Base-by-base conservation (phyloP, 306 rosid genomes). In the Dicorynia guianensis region DNA sequence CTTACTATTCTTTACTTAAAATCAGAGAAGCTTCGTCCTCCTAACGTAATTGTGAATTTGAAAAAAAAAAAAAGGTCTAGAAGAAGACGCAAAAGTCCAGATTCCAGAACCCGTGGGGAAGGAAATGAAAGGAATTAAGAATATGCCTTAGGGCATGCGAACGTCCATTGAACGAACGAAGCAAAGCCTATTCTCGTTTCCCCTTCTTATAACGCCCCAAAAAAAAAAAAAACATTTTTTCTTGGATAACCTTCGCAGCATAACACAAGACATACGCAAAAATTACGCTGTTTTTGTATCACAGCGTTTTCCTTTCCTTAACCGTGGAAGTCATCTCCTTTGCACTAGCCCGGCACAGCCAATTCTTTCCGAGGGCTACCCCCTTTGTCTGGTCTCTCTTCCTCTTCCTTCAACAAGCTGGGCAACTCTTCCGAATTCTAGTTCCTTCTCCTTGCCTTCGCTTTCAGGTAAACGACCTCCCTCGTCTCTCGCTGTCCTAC, bases 401-500 rank as follows among this genome's bases (percentile, higher is more conserved):
- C 42, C 33, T 7, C 69, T n/a, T 49, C 35, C 58, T 50, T 79
- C 55, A 38, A 14, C 77, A 49, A 35, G 63, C 38, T 55, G 40
- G 30, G 30, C 30, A 25, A 25, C 30, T 25, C 15, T 20, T 20
- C 71, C 72, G 17, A 82, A 76, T 76, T 73, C 76, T 33, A 70
- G 75, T 79, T 80, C 55, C 67, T 55, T 68, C 77, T 5, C 56
- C 69, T 35, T 57, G 50, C 44, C 69, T 72, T 47, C 69, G 64
- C 39, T 69, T 25, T 34, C 53, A 83, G 93, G 93, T 88, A 81
- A 76, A 63, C 54, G 42, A 7, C 66, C 59, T 17, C 64, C 49
- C 61, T 69, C 63, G 52, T 49, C 11, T 35, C 18, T 50, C 42
- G 11, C 13, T 56, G 8, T 15, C 4, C 34, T 25, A 12, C 18